Percentiles rank a stretch among this genome's conserved stretches.
Conservation (phyloP, 805 yeast genomes). For the Kockiozyma suomiensis region DNA sequence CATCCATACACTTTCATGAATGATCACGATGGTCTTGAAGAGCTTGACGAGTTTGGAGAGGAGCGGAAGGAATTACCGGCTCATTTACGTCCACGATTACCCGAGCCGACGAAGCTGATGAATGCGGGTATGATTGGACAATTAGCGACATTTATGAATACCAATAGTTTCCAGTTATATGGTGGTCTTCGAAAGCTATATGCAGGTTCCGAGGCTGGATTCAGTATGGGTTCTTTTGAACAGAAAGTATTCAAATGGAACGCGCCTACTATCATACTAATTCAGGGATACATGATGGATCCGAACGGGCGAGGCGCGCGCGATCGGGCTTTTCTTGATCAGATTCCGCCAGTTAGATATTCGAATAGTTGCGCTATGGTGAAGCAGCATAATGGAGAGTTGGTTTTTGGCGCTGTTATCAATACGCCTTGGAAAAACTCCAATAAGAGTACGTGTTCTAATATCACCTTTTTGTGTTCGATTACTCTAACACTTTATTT, state of each 20-base stretch:
- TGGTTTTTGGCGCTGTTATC: constrained; percentile 66
- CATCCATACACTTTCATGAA: constrained; percentile 23
- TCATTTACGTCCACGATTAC: constrained; percentile 24
- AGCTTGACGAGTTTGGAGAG: constrained; percentile 9
- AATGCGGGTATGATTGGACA: constrained; percentile 48
- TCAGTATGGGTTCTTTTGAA: constrained; percentile 85
- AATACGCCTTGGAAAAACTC: constrained; percentile 77
- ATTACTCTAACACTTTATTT: too few relatives aligned
- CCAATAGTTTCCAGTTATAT: constrained; percentile 28
- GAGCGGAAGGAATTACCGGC: constrained; percentile 3
- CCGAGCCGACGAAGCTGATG: constrained; percentile 47
- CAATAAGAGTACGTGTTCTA: constrained; percentile 52
- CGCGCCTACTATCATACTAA: constrained; percentile 74
- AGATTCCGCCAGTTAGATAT: constrained; percentile 36
- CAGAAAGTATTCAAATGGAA: constrained; percentile 85
- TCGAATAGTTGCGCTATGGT: constrained; percentile 30
- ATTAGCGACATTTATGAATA: constrained; percentile 46
- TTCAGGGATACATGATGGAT: constrained; percentile 58
- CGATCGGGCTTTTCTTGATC: constrained; percentile 36
- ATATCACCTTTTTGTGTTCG: too few relatives aligned
- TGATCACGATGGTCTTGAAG: constrained; percentile 32
- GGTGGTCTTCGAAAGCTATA: constrained; percentile 59
- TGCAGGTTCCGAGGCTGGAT: constrained; percentile 76
- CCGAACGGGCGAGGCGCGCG: constrained; percentile 34
- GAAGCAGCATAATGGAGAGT: constrained; percentile 40